These are phyloP conservation scores for Lentinula detonsa DNA, from an alignment of 768 basidiomycete genomes.

Conservation along the genomic window DNA sequence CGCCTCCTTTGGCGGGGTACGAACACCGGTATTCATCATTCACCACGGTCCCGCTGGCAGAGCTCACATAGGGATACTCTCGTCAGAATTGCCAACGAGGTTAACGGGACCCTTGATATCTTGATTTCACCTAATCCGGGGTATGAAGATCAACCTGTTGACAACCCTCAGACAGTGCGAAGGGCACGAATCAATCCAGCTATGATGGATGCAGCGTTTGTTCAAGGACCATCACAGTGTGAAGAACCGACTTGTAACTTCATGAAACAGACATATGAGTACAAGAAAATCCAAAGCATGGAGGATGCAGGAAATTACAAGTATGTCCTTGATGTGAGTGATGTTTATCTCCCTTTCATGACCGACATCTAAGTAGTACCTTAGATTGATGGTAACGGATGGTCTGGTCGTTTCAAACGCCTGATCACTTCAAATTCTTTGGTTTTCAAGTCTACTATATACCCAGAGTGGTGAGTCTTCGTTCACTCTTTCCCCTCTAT, in stretches of 20 bases:
- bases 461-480: constrained; percentile 52
- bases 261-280: constrained; percentile 42
- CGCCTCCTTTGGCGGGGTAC: constrained; percentile 66
- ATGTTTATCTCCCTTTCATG: not conserved
- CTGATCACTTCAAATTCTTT: constrained; percentile 53
- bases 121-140: constrained; percentile 18
- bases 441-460: constrained; percentile 58
- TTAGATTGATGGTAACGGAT: constrained; percentile 53
- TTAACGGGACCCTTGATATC: constrained; percentile 25
- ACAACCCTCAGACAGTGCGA: constrained; percentile 20
- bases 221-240: constrained; percentile 35
- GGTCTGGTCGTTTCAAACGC: constrained; percentile 60
- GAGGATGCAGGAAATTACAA: constrained; percentile 46
- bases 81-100: constrained; percentile 27
- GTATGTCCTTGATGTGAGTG: constrained; percentile 50
- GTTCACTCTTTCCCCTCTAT: not conserved
- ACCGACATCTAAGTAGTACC: not conserved
- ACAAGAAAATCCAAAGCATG: constrained; percentile 30
- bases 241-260: constrained; percentile 32
- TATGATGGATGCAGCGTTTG: constrained; percentile 52
- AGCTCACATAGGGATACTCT: constrained; percentile 38
- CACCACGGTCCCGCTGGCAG: constrained; percentile 32
- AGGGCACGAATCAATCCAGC: constrained; percentile 33
- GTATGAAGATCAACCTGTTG: constrained; percentile 21
- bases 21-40: constrained; percentile 59